Evolutionary conservation across 768 basidiomycete species (phyloP), one percentile per base, ranked within the genome.

Genomic region (Podaxis sp.): DNA sequence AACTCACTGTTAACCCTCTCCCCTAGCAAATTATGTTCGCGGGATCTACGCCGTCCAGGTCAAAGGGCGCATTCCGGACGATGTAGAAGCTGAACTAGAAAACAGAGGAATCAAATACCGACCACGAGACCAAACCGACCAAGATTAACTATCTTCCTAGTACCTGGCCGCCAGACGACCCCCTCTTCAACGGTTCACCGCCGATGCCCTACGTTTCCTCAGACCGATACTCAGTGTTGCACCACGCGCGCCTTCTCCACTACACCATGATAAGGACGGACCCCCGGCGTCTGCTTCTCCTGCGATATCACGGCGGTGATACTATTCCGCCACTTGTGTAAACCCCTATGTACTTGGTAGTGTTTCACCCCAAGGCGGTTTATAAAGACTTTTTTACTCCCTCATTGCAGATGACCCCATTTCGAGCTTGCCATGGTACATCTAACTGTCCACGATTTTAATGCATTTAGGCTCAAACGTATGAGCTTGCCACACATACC

Each of bases 1-100:
- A 6, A 16, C 38, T 38, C 46, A 25, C 28, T 40, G n/a, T 64
- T 38, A 54, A 57, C 61, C 46, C 46, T 37, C 16, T 27, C 53
- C 51, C 51, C 38, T 66, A 18, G 96, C 92, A 64, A 95, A 95
- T 74, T 92, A 93, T 67, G 88, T 86, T 11, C 82, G 89, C 3
- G 96, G 96, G 0, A 86, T 98, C 77, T 99, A 99, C 71, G 96
- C 96, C 13, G 92, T 90, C 16, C 87, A 93, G 9, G 91, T 95
- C 27, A 88, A 85, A 64, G 93, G 93, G 1, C 86, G 90, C 14
- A 81, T 95, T 59, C 92, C 91, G 0, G 91, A 93, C 55, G 91
- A 93, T 47, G 85, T 94, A 4, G 90, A 93, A 67, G 84, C 83
- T 21, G 91, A 93, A 66, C 80, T 95, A 27, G 87, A 91, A 58